Percentiles rank a stretch among this genome's conserved stretches.
phyloP scores from a whole-genome alignment of 2,329 filamentous ascomycete genomes.

The Stagonosporopsis chrysanthemi region DNA sequence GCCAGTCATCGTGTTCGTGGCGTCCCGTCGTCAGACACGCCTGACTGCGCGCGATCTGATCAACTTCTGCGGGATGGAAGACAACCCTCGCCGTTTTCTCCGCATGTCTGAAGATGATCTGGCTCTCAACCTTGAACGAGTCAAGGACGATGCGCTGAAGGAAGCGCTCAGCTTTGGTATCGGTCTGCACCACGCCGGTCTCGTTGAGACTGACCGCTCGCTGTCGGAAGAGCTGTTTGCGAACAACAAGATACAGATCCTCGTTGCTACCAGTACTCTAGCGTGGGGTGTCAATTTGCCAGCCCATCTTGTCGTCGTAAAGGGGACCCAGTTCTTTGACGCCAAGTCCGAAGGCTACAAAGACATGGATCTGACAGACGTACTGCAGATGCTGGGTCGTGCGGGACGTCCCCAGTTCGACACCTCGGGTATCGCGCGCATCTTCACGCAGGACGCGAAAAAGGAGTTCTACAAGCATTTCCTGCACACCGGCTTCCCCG shows the following conservation, averaged over 20 bases:
- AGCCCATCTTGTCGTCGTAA: conserved; percentile 95
- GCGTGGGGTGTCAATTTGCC: conserved; percentile 99
- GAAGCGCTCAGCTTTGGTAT: conserved; percentile 98
- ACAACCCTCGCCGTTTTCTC: conserved; percentile 92
- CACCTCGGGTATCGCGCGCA: conserved; percentile 91
- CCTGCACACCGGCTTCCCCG: conserved; percentile 94
- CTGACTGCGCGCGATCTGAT: conserved; percentile 96
- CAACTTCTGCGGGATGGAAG: conserved; percentile 98
- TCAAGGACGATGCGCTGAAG: conserved; percentile 90
- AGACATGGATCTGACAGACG: conserved; percentile 98
- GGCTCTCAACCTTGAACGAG: conserved; percentile 82
- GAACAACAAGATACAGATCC: conserved; percentile 97
- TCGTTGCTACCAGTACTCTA: conserved; percentile 93
- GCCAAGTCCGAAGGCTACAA: conserved; percentile 97
- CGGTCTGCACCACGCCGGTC: conserved; percentile 93
- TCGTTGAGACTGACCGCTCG: conserved; percentile 92
- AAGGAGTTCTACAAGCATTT: conserved; percentile 99
- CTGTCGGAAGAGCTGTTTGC: conserved; percentile 93
- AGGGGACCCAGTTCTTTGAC: conserved; percentile 97
- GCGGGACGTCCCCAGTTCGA: conserved; percentile 97
- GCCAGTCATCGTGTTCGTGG: conserved; percentile 97
- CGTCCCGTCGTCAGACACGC: conserved; percentile 91
- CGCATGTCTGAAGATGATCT: conserved; percentile 95
- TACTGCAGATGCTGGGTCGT: conserved; percentile 95
- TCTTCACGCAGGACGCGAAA: conserved; percentile 96